Base-by-base conservation (phyloP, 176 grass and related monocot species). In the Miscanthus lutarioriparius region DNA sequence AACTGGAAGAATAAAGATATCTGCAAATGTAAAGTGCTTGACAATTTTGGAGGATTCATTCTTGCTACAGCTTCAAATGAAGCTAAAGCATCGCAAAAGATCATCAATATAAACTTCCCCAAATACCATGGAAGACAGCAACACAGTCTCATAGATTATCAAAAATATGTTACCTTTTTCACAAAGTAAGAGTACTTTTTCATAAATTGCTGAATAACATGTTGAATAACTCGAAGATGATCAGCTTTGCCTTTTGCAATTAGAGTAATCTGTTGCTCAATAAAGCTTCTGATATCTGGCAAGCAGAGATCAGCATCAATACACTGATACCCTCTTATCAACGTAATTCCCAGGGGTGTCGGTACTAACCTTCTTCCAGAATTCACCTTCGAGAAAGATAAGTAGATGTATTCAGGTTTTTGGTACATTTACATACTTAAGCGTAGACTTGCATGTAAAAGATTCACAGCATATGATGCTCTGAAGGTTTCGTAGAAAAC, bases 271-370 rank as follows among this genome's bases (percentile, higher is more conserved):
- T 97, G 95, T 66, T 97, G 95, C 67, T 97, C 95, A 88, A 97
- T 97, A 89, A 97, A 97, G 78, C 95, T 91, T 74, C 92, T 87
- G 85, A 97, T 98, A 75, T 98, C 95, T 56, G 95, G 95, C 81
- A 95, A 91, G 82, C 92, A 98, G 58, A 98, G 91, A 83, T 98
- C 92, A 26, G 92, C 79, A 85, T 98, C 95, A 85, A 98, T 98
- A 81, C 95, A 95, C 63, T 98, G 95, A 54, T 98, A 98, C 61
- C 95, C 95, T 95, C 87, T 98, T 83, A 98, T 93, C 71, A 98
- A 83, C 4, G 95, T 98, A 45, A 91, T 98, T 77, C 95, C 95
- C 43, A 98, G 80, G 61, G 89, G 88, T 88, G 91, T 98, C 41
- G 95, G 91, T 37, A 93, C 92, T 89, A 98, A 89, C 78, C 87